These are phyloP conservation scores for Yamagishiella unicocca DNA, from an alignment of 139 green algal species.

Conservation along the genomic window DNA sequence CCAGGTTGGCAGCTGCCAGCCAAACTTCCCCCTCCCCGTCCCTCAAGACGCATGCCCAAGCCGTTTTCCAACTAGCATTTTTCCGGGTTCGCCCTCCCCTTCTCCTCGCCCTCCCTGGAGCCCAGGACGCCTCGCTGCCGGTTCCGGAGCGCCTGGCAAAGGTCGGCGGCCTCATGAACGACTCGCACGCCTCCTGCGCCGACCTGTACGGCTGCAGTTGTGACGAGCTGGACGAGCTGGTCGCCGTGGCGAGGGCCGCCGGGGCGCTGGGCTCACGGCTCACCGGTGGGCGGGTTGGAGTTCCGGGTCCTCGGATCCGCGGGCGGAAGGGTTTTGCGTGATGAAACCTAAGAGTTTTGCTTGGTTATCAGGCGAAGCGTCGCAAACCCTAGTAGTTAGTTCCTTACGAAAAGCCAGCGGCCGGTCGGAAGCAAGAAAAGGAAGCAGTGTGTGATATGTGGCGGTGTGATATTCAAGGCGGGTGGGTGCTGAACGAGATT, in stretches of 20 bases:
- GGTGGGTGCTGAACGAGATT: no score
- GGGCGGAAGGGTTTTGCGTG: not conserved
- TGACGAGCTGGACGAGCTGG: slow-evolving; percentile 91
- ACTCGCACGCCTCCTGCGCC: slow-evolving; percentile 86
- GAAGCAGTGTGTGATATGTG: no score
- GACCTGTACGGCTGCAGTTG: slow-evolving; percentile 94
- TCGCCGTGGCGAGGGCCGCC: slow-evolving; percentile 65
- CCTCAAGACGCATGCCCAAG: no score
- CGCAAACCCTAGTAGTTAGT: not conserved
- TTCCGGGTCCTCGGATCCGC: not conserved
- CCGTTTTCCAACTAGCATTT: no score
- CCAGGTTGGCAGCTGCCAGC: no score
- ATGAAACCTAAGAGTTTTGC: not conserved
- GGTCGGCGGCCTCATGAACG: slow-evolving; percentile 91
- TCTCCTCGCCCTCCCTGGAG: not conserved
- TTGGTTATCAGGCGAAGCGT: not conserved
- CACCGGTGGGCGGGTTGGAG: slow-evolving; percentile 68
- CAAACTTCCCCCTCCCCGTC: no score
- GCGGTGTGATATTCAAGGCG: no score
- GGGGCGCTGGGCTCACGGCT: slow-evolving; percentile 89
- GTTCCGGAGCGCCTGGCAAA: slow-evolving; percentile 62
- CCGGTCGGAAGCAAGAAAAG: no score
- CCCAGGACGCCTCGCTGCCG: slow-evolving; percentile 22
- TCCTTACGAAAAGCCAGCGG: not conserved
- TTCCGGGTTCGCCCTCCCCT: no score